Conservation (phyloP, 768 basidiomycete species). For the Auriscalpium vulgare region DNA sequence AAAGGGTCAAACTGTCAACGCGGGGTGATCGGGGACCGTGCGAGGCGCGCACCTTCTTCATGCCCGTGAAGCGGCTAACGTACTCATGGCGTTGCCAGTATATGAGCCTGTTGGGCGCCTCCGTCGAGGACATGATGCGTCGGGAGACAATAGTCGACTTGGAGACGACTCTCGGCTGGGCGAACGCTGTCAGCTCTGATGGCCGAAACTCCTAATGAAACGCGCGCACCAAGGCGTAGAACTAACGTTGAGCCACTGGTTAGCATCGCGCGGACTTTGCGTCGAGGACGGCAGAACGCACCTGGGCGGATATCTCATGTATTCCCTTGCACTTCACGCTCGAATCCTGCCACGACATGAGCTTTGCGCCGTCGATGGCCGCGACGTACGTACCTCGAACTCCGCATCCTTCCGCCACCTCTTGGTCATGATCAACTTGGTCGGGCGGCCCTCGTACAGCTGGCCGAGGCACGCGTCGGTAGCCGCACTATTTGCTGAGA, state of each 20-base stretch:
- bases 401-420: constrained; percentile 46
- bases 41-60: constrained; percentile 36
- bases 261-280: too few relatives aligned
- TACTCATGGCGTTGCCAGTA: constrained; percentile 57
- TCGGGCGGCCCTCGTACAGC: constrained; percentile 49
- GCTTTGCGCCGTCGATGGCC: too few relatives aligned
- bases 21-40: background rate
- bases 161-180: constrained; percentile 47
- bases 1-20: background rate
- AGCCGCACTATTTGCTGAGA: too few relatives aligned
- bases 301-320: constrained; percentile 17
- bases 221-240: too few relatives aligned
- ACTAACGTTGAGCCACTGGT: too few relatives aligned
- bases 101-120: constrained; percentile 50
- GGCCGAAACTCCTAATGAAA: too few relatives aligned
- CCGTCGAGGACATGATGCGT: constrained; percentile 53
- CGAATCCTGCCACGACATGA: background rate
- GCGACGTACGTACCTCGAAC: constrained; percentile 48
- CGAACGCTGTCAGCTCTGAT: background rate
- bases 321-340: constrained; percentile 14
- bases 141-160: constrained; percentile 41
- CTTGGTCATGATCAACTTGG: constrained; percentile 41
- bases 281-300: background rate
- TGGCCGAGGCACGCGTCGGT: background rate
- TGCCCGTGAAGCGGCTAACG: constrained; percentile 41